Evolutionary conservation across 106 monocot species (phyloP).

Genomic region (Apostasia shenzhenica): DNA sequence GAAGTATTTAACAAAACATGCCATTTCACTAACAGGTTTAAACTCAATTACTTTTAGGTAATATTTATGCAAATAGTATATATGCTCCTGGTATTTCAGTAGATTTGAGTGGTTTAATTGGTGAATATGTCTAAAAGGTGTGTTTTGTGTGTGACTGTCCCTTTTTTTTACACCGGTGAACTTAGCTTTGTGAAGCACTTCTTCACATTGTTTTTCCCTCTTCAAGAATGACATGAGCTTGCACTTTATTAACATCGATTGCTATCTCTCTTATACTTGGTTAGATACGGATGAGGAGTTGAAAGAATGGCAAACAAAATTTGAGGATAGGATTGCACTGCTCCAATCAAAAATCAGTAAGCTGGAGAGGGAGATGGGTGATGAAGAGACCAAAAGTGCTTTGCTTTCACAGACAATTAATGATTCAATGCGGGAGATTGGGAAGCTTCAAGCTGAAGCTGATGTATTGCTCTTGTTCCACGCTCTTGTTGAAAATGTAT

Average conservation of each 20-base stretch:
- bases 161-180: too few species aligned
- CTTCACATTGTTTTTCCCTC: too few species aligned
- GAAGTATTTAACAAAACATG: too few species aligned
- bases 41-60: too few species aligned
- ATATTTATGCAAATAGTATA: too few species aligned
- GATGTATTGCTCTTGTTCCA: constrained; percentile 41
- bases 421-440: constrained; percentile 61
- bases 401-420: constrained; percentile 45
- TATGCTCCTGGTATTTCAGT: too few species aligned
- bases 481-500: constrained; percentile 4
- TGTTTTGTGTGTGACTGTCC: too few species aligned
- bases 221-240: too few species aligned
- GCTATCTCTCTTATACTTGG: not conserved
- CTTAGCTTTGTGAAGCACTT: too few species aligned
- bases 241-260: not conserved
- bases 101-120: too few species aligned
- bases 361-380: constrained; percentile 73
- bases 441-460: constrained; percentile 87
- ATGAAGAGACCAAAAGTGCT: constrained; percentile 57
- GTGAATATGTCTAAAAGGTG: too few species aligned
- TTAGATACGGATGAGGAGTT: constrained; percentile 96
- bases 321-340: constrained; percentile 79
- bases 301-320: constrained; percentile 95
- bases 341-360: constrained; percentile 73
- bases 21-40: too few species aligned